A percentile compares a stretch with the other conserved stretches of the same genome.
Conservation (phyloP, 371 early-diverging fungal genomes). For the Cokeromyces recurvatus region DNA sequence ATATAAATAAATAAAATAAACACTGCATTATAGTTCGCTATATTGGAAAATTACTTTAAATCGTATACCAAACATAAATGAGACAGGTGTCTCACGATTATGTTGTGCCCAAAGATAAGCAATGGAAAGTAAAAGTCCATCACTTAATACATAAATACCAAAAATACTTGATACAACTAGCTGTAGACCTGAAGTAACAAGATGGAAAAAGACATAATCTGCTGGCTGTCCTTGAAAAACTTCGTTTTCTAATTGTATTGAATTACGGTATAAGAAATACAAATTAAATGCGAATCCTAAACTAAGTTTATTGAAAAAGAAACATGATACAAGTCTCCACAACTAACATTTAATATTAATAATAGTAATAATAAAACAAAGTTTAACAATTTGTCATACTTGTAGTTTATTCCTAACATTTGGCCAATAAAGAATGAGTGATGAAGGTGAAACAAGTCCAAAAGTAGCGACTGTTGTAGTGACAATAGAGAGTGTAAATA, state of each 20-base stretch:
- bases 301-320: conserved; percentile 52
- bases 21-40: too few species aligned
- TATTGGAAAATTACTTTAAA: conserved; percentile 79
- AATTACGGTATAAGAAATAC: conserved; percentile 72
- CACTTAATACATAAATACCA: conserved; percentile 19
- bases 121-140: conserved; percentile 61
- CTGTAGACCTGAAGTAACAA: conserved; percentile 47
- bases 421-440: conserved; percentile 41
- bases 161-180: conserved; percentile 28
- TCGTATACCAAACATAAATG: conserved; percentile 79
- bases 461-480: conserved; percentile 44
- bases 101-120: conserved; percentile 77
- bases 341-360: conserved; percentile 40
- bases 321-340: conserved; percentile 74
- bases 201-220: conserved; percentile 75
- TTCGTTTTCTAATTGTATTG: conserved; percentile 64
- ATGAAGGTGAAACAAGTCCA: conserved; percentile 34
- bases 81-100: conserved; percentile 58
- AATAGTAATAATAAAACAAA: not conserved
- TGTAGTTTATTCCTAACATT: conserved; percentile 15
- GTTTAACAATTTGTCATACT: conserved; percentile 4
- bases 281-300: conserved; percentile 64
- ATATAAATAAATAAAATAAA: too few species aligned
- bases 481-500: conserved; percentile 53
- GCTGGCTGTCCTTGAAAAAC: conserved; percentile 71